These are phyloP conservation scores for Ampelomyces quisqualis DNA, from an alignment of 2,329 filamentous ascomycete species.

Conservation along the genomic window DNA sequence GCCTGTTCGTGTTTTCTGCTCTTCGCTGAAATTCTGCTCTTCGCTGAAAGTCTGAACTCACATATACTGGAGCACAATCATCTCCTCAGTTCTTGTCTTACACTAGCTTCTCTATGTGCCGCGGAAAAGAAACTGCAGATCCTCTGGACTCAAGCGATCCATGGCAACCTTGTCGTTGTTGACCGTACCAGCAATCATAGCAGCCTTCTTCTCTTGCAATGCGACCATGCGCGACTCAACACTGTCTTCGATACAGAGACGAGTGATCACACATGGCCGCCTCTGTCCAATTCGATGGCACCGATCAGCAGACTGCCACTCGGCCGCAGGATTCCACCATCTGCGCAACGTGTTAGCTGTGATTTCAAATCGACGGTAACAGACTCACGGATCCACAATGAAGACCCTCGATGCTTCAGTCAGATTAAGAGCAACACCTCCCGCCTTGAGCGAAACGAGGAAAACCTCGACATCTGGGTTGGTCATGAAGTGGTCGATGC, in stretches of 20 bases:
- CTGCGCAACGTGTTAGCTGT: conserved; percentile 48
- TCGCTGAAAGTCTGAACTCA: no score
- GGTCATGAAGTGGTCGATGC: conserved; percentile 95
- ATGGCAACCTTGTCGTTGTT: conserved; percentile 90
- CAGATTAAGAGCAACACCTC: conserved; percentile 90
- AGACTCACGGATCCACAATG: conserved; percentile 87
- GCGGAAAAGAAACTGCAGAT: conserved; percentile 95
- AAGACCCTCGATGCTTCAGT: conserved; percentile 95
- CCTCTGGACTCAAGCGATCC: conserved; percentile 85
- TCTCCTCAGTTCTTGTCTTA: no score
- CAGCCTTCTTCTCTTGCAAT: conserved; percentile 97
- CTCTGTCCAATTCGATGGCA: conserved; percentile 91
- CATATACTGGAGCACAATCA: no score
- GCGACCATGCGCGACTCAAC: conserved; percentile 95
- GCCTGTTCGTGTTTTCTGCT: no score
- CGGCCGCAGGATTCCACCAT: conserved; percentile 99
- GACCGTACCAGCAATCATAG: conserved; percentile 96
- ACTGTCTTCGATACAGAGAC: conserved; percentile 93
- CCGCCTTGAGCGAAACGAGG: conserved; percentile 91
- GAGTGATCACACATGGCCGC: conserved; percentile 89
- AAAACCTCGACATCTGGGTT: conserved; percentile 95
- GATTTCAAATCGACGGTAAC: not conserved
- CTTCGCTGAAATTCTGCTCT: no score
- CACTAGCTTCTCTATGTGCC: conserved; percentile 56
- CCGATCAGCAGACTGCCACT: conserved; percentile 93